Evolutionary conservation across 2,329 filamentous ascomycete species (phyloP).

Genomic region (Ophiocordyceps camponoti-saundersi): DNA sequence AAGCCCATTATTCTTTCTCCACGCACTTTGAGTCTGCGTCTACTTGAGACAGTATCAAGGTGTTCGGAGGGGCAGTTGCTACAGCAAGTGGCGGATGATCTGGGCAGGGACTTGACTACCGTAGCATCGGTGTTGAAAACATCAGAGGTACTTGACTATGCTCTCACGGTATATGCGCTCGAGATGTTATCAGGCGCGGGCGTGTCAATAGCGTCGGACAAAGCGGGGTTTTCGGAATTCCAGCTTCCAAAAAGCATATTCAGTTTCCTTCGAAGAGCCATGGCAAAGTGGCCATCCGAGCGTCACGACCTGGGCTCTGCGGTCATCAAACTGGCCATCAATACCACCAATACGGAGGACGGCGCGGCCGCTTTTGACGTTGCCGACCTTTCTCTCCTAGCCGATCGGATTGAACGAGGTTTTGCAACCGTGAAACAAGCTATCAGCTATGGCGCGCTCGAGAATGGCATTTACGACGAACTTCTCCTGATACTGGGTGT

Average conservation of each 20-base stretch:
- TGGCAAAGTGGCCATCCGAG: slow-evolving; percentile 11
- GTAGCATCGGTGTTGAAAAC: slow-evolving; percentile 6
- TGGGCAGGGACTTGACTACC: slow-evolving; percentile 10
- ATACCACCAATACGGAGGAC: slow-evolving; percentile 68
- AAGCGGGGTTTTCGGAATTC: slow-evolving; percentile 5
- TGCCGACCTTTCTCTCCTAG: slow-evolving; percentile 30
- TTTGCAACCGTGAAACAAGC: slow-evolving; percentile 30
- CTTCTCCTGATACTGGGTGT: slow-evolving; percentile 66
- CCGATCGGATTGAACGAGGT: slow-evolving; percentile 30
- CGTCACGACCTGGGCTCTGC: slow-evolving; percentile 11
- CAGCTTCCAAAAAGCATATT: slow-evolving; percentile 13
- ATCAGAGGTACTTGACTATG: slow-evolving; percentile 18
- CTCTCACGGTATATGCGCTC: slow-evolving; percentile 23
- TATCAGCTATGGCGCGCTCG: slow-evolving; percentile 29
- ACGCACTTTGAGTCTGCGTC: slow-evolving; percentile 44
- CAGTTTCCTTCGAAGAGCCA: slow-evolving; percentile 10
- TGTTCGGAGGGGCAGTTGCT: slow-evolving; percentile 11
- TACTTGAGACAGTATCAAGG: slow-evolving; percentile 29
- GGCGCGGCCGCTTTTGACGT: slow-evolving; percentile 55
- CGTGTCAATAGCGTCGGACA: slow-evolving; percentile 6
- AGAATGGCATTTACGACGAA: slow-evolving; percentile 41
- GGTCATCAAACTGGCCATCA: slow-evolving; percentile 49
- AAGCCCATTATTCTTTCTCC: slow-evolving; percentile 37
- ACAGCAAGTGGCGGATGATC: slow-evolving; percentile 12
- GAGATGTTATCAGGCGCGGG: slow-evolving; percentile 16